These are phyloP conservation scores for Chaetoceros muelleri DNA, from an alignment of 108 stramenopile species.

Conservation along the genomic window DNA sequence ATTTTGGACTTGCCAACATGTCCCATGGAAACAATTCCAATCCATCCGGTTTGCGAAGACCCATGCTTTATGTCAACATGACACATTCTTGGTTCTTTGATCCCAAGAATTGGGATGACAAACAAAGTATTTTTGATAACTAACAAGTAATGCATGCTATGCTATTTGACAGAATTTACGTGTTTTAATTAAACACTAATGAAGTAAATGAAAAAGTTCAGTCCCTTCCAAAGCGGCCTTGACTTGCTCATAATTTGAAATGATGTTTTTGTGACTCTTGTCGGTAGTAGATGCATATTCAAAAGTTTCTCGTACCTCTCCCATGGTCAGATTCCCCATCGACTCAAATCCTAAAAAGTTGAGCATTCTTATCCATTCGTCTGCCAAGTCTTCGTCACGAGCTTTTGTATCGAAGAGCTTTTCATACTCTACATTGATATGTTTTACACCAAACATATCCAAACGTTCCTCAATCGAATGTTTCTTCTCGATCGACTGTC, in stretches of 20 bases:
- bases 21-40: constrained; percentile 18
- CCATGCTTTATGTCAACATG: constrained; percentile 70
- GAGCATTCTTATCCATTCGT: not conserved
- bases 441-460: not conserved
- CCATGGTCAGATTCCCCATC: not conserved
- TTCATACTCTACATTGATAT: not conserved
- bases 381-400: not conserved
- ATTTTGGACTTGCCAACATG: constrained; percentile 78
- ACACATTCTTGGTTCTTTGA: constrained; percentile 80
- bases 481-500: not conserved
- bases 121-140: constrained; percentile 32
- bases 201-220: not conserved
- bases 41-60: constrained; percentile 28
- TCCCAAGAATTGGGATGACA: constrained; percentile 74
- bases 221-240: not conserved
- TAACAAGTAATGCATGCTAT: no score
- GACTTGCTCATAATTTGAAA: not conserved
- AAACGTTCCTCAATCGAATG: not conserved
- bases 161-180: no score
- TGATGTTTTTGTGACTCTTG: not conserved
- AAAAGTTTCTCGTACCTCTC: not conserved
- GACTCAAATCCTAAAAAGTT: not conserved
- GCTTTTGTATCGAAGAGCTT: not conserved
- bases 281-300: not conserved
- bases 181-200: no score